These are phyloP conservation scores for Lipomyces kockii DNA, from an alignment of 805 yeast species.

Conservation along the genomic window DNA sequence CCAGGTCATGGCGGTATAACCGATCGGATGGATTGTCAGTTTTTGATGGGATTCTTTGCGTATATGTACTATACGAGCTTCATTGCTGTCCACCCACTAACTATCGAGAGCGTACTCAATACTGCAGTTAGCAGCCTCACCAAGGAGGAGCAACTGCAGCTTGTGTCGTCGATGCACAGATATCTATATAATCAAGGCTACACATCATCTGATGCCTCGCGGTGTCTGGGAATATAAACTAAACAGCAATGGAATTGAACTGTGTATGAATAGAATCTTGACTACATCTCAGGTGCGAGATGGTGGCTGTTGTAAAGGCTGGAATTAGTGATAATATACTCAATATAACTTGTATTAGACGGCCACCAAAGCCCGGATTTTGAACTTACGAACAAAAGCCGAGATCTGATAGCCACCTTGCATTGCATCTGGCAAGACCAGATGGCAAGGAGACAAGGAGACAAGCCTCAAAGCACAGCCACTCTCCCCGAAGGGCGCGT, in stretches of 20 bases:
- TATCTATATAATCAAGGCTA: slow-evolving; percentile 51
- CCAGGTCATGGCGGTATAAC: slow-evolving; percentile 99
- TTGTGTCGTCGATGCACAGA: slow-evolving; percentile 62
- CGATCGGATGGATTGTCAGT: slow-evolving; percentile 97
- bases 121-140: slow-evolving; percentile 71
- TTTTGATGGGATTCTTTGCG: slow-evolving; percentile 94
- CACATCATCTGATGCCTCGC: slow-evolving; percentile 18
- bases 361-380: too few species aligned
- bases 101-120: slow-evolving; percentile 75
- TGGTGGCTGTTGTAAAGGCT: too few species aligned
- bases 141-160: slow-evolving; percentile 64
- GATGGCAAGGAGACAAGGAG: too few species aligned
- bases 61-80: slow-evolving; percentile 92
- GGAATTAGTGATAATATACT: too few species aligned
- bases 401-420: too few species aligned
- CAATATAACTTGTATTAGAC: too few species aligned
- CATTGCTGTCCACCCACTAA: slow-evolving; percentile 59
- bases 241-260: neutral
- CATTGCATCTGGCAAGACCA: too few species aligned
- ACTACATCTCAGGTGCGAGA: neutral
- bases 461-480: too few species aligned
- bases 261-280: neutral
- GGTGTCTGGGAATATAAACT: slow-evolving; percentile 21
- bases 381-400: too few species aligned
- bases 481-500: too few species aligned